A percentile compares a stretch with the other conserved stretches of the same genome.
Conservation (phyloP, 2,329 filamentous ascomycete genomes). For the Colletotrichum filicis region DNA sequence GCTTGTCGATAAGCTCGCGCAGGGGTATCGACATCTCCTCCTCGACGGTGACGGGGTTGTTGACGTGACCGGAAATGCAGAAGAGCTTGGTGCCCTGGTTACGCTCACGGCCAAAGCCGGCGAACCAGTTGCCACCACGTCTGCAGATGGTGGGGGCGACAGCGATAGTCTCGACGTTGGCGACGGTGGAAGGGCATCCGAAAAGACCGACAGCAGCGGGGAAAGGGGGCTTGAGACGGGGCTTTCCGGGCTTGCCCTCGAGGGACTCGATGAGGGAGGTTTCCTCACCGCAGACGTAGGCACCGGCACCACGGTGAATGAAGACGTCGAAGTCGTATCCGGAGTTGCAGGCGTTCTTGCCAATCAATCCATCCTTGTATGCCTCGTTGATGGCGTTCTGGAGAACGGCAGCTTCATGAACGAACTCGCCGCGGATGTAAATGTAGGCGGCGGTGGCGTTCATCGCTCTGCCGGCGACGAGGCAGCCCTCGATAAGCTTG, state of each 20-base stretch:
- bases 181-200: slow-evolving; percentile 96
- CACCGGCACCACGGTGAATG: slow-evolving; percentile 95
- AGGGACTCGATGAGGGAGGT: slow-evolving; percentile 98
- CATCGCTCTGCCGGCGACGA: slow-evolving; percentile 97
- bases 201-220: slow-evolving; percentile 97
- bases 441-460: slow-evolving; percentile 99
- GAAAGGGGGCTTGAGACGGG: slow-evolving; percentile 98
- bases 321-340: slow-evolving; percentile 99
- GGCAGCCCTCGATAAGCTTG: slow-evolving; percentile 97
- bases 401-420: slow-evolving; percentile 92
- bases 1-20: slow-evolving; percentile 95
- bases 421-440: slow-evolving; percentile 98
- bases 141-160: slow-evolving; percentile 96
- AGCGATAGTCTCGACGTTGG: slow-evolving; percentile 97
- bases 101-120: slow-evolving; percentile 91
- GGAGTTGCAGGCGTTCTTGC: slow-evolving; percentile 96
- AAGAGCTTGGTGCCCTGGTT: slow-evolving; percentile 98
- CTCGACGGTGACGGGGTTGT: slow-evolving; percentile 97
- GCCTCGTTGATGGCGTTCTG: slow-evolving; percentile 98
- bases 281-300: slow-evolving; percentile 98
- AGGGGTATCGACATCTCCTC: slow-evolving; percentile 99
- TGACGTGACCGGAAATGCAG: slow-evolving; percentile 98
- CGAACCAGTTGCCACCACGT: slow-evolving; percentile 93
- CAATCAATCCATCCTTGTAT: slow-evolving; percentile 92
- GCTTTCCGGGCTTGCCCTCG: slow-evolving; percentile 98